These are phyloP conservation scores for Yarrowia sp. DNA, from an alignment of 805 yeast species.

Conservation along the genomic window DNA sequence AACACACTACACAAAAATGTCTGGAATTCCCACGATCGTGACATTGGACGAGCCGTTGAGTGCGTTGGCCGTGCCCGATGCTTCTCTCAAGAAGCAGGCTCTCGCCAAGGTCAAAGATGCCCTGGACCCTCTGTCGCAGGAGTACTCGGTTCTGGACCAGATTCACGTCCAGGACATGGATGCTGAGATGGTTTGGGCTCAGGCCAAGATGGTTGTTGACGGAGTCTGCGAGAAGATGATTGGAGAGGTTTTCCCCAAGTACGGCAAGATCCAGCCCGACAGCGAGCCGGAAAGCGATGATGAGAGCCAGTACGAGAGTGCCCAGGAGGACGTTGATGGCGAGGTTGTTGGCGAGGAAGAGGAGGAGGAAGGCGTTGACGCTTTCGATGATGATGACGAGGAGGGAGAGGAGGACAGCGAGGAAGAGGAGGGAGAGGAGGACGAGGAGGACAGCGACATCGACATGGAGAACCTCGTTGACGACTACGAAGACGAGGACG, in stretches of 20 bases:
- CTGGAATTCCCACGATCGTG: constrained; percentile 10
- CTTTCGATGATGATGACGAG: constrained; percentile 29
- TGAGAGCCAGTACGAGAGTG: constrained; percentile 31
- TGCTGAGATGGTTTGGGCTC: constrained; percentile 91
- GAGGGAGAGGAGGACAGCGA: constrained; percentile 31
- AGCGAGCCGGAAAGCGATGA: constrained; percentile 31
- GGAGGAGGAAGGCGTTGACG: constrained; percentile 29
- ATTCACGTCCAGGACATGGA: constrained; percentile 82
- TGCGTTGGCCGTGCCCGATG: constrained; percentile 7
- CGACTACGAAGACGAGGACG: constrained; percentile 1
- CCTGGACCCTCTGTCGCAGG: constrained; percentile 57
- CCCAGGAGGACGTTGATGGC: constrained; percentile 36
- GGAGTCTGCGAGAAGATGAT: constrained; percentile 66
- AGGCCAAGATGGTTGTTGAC: constrained; percentile 79
- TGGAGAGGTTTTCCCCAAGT: constrained; percentile 51
- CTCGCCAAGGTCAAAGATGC: constrained; percentile 44
- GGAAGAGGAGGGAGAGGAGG: constrained; percentile 29
- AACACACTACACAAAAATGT: background rate
- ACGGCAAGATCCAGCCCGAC: background rate
- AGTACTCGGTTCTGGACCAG: constrained; percentile 69
- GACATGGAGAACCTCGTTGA: constrained; percentile 28
- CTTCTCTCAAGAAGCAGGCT: constrained; percentile 32
- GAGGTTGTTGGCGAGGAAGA: constrained; percentile 32
- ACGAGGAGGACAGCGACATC: constrained; percentile 12
- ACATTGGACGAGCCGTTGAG: constrained; percentile 15